Evolutionary conservation across 2,329 filamentous ascomycete species (phyloP).

Genomic region (Xylariales sp.): DNA sequence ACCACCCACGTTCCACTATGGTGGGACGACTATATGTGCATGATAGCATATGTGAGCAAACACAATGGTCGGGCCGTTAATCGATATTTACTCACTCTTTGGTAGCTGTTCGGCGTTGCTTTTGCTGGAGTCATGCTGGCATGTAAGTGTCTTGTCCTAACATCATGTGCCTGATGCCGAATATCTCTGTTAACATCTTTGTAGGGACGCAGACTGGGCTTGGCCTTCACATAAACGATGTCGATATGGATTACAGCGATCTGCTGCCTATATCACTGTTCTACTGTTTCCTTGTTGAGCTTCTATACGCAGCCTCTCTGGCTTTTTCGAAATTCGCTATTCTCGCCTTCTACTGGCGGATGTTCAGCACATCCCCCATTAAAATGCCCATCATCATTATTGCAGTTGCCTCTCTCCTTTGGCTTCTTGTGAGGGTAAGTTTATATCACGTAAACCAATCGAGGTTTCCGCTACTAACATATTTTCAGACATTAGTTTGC

Average conservation of each 20-base stretch:
- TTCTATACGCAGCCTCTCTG: slow-evolving; percentile 5
- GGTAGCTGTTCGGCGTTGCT: slow-evolving; percentile 1
- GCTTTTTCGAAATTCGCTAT: slow-evolving; percentile 5
- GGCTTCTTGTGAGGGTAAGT: slow-evolving; percentile 6
- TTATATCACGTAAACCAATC: not conserved
- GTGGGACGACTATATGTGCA: slow-evolving; percentile 6
- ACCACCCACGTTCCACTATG: slow-evolving; percentile 5
- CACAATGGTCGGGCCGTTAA: not conserved
- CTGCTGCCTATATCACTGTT: not conserved
- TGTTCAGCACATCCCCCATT: slow-evolving; percentile 6
- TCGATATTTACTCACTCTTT: not conserved
- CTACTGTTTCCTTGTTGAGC: slow-evolving; percentile 4
- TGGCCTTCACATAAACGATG: slow-evolving; percentile 1
- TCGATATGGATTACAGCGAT: not conserved
- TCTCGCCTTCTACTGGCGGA: slow-evolving; percentile 7
- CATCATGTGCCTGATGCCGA: not conserved
- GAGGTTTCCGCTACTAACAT: not conserved
- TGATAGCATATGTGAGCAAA: slow-evolving; percentile 2
- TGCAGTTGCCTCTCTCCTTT: not conserved
- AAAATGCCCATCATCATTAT: slow-evolving; percentile 6
- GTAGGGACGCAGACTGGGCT: slow-evolving; percentile 1
- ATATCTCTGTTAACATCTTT: not conserved
- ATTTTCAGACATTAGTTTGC: not conserved
- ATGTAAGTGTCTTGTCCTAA: not conserved
- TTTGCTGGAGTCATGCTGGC: not conserved